A percentile compares a stretch with the other conserved stretches of the same genome.
Evolutionary conservation across 1,284 basidiomycete species (phyloP).

Genomic region (Sanghuangporus baumii): DNA sequence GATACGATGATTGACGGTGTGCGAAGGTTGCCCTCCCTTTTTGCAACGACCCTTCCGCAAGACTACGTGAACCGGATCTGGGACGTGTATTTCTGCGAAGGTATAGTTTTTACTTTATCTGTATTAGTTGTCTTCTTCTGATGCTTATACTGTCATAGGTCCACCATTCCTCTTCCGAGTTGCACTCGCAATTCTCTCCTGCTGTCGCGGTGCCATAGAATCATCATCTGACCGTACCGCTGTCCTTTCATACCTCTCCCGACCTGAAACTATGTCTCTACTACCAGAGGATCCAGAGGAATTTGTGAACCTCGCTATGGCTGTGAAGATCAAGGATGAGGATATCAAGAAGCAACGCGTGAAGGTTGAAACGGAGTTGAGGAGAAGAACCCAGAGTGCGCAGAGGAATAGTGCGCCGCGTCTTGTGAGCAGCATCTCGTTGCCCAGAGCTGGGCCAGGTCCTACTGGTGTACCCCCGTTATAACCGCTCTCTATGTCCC

Average conservation of each 20-base stretch:
- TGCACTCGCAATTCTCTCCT: conserved; percentile 67
- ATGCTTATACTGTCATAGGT: conserved; percentile 40
- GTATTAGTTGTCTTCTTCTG: neutral
- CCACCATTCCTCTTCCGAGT: conserved; percentile 77
- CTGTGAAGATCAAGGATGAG: conserved; percentile 77
- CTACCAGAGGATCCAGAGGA: conserved; percentile 53
- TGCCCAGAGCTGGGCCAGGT: conserved; percentile 2
- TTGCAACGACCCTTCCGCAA: conserved; percentile 72
- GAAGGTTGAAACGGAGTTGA: conserved; percentile 65
- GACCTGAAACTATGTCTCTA: conserved; percentile 42
- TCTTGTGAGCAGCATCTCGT: conserved; percentile 14
- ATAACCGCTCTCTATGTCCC: neutral
- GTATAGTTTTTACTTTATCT: conserved; percentile 32
- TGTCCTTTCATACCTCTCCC: conserved; percentile 46
- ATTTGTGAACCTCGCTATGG: conserved; percentile 56
- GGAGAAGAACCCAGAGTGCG: conserved; percentile 44
- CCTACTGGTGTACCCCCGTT: neutral
- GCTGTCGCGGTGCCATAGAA: conserved; percentile 59
- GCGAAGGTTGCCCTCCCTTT: conserved; percentile 64
- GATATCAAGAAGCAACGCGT: conserved; percentile 70
- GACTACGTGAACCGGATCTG: conserved; percentile 76
- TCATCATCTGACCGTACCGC: conserved; percentile 43
- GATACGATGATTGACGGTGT: neutral
- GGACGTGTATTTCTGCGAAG: conserved; percentile 87
- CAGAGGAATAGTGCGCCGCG: conserved; percentile 2